Evolutionary conservation across 2,329 filamentous ascomycete genomes (phyloP).

Genomic region (Mycogone perniciosa): DNA sequence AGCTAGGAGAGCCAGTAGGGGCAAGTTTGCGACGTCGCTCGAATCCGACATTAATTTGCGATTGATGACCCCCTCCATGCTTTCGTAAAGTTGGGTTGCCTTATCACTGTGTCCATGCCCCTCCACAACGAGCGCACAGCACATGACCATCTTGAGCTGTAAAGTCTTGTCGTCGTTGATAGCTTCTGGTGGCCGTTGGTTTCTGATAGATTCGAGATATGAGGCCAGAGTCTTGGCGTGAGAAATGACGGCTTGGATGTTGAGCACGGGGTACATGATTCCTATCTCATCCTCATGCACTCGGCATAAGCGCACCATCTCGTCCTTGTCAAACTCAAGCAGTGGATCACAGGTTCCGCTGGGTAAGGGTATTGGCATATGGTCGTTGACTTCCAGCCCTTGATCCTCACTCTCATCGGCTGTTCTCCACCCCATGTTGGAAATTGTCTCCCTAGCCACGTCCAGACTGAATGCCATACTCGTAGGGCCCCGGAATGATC

Average conservation of each 20-base stretch:
- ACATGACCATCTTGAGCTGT: conserved; percentile 77
- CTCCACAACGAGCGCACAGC: conserved; percentile 70
- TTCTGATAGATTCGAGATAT: conserved; percentile 56
- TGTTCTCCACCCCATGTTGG: conserved; percentile 79
- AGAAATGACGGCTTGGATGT: conserved; percentile 63
- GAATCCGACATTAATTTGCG: conserved; percentile 52
- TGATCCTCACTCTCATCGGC: conserved; percentile 58
- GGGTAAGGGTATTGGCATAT: conserved; percentile 19
- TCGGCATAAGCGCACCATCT: conserved; percentile 70
- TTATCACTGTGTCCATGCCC: conserved; percentile 71
- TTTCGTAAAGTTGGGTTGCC: conserved; percentile 67
- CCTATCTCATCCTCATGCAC: conserved; percentile 87
- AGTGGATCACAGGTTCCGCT: conserved; percentile 61
- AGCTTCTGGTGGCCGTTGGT: conserved; percentile 27
- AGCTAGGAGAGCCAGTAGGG: conserved; percentile 46
- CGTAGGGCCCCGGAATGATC: conserved; percentile 75
- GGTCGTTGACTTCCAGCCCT: conserved; percentile 26
- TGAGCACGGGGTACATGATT: conserved; percentile 83
- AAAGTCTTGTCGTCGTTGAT: conserved; percentile 52
- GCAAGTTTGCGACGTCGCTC: conserved; percentile 41
- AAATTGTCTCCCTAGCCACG: conserved; percentile 77
- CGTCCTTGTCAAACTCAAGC: conserved; percentile 69
- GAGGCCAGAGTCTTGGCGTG: conserved; percentile 65
- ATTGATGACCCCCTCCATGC: conserved; percentile 66
- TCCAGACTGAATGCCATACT: conserved; percentile 81